Conservation (phyloP, 2,329 filamentous ascomycete genomes). For the Mycogone perniciosa region DNA sequence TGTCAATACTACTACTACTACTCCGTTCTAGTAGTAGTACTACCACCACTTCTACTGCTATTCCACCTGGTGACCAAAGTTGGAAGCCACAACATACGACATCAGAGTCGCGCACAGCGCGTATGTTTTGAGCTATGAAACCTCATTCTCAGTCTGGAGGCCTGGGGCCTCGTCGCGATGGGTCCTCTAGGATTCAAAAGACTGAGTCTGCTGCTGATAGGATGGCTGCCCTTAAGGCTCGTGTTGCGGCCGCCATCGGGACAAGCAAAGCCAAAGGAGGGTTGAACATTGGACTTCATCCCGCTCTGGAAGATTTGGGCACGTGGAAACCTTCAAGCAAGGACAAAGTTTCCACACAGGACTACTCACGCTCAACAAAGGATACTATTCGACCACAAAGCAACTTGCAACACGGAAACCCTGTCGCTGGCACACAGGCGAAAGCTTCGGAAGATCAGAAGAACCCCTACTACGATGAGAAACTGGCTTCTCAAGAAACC, state of each 20-base stretch:
- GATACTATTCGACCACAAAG: background rate
- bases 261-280: conserved; percentile 57
- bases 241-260: conserved; percentile 69
- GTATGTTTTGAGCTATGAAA: conserved; percentile 37
- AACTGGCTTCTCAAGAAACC: conserved; percentile 52
- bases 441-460: conserved; percentile 9
- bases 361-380: conserved; percentile 13
- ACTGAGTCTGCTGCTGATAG: conserved; percentile 54
- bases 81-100: no score
- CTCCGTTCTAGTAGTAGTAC: no score
- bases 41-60: no score
- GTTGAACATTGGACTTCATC: conserved; percentile 69
- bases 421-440: conserved; percentile 10
- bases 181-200: conserved; percentile 48
- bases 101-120: background rate
- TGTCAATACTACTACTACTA: no score
- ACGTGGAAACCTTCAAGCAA: conserved; percentile 39
- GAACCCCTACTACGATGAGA: conserved; percentile 81
- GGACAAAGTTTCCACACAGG: conserved; percentile 24
- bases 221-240: conserved; percentile 71
- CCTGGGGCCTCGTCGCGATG: conserved; percentile 52
- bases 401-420: background rate
- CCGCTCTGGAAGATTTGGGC: conserved; percentile 58
- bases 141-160: conserved; percentile 43
- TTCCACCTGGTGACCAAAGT: no score